Evolutionary conservation across 305 asterid genomes (phyloP).

Genomic region (Plantago lanceolata): DNA sequence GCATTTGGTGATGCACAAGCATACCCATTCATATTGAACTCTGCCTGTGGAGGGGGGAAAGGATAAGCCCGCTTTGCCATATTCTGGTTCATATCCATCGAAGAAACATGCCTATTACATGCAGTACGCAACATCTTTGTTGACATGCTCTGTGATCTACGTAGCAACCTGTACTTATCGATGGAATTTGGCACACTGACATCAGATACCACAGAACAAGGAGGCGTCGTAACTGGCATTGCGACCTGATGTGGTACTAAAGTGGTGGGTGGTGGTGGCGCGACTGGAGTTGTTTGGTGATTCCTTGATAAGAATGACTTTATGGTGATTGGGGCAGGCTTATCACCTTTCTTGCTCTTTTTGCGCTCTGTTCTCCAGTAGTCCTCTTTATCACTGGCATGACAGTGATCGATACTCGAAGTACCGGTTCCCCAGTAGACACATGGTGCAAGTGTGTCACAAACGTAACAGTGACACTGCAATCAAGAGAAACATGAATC

Average conservation of each 20-base stretch:
- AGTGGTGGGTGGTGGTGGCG: slow-evolving; percentile 23
- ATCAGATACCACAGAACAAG: slow-evolving; percentile 29
- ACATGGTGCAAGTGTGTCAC: slow-evolving; percentile 92
- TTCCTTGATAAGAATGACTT: slow-evolving; percentile 19
- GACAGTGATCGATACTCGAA: slow-evolving; percentile 58
- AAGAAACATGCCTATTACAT: slow-evolving; percentile 16
- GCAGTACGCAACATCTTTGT: slow-evolving; percentile 27
- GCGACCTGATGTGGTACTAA: slow-evolving; percentile 26
- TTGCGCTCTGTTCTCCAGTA: slow-evolving; percentile 64
- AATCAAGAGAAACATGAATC: slow-evolving; percentile 30
- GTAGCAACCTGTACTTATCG: background rate
- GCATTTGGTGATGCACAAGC: slow-evolving; percentile 24
- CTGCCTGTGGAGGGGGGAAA: slow-evolving; percentile 27
- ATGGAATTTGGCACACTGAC: slow-evolving; percentile 22
- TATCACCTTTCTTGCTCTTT: slow-evolving; percentile 34
- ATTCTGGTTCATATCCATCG: slow-evolving; percentile 28
- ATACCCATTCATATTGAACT: slow-evolving; percentile 33
- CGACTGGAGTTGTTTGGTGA: slow-evolving; percentile 27
- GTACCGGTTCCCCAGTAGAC: slow-evolving; percentile 54
- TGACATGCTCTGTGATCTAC: slow-evolving; percentile 25
- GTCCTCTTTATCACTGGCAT: slow-evolving; percentile 74
- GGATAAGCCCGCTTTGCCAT: slow-evolving; percentile 32
- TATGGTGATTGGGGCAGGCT: slow-evolving; percentile 24
- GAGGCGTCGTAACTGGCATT: slow-evolving; percentile 28
- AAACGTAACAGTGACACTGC: slow-evolving; percentile 97